Base-by-base conservation (phyloP, 495 filamentous ascomycete genomes). In the Lophiotrema nucula region DNA sequence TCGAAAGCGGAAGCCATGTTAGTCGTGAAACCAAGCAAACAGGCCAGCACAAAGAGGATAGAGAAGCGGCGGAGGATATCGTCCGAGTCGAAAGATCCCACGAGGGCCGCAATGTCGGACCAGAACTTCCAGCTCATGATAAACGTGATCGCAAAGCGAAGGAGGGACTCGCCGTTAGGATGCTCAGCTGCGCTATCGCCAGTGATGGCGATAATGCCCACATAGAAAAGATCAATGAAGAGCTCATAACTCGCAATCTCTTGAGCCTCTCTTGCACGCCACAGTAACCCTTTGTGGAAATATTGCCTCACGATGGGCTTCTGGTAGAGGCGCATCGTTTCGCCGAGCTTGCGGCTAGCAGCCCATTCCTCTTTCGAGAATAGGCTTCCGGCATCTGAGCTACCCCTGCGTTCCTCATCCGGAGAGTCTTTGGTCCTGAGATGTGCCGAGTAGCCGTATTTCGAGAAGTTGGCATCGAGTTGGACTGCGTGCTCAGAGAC, bases 91-190 rank as follows among this genome's bases (percentile, higher is more conserved):
- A 85, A 83, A 81, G 79, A 83, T 43, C 66, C 71, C 47, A 81
- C 72, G 15, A 82, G 62, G 5, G 78, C 53, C 4, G 73, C 68
- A 39, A 83, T 70, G 51, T 83, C 81, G 37, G 68, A 71, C 81
- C 82, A 84, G 61, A 85, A 79, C 68, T 79, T 82, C 79, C 79
- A 85, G 28, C 73, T 73, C 68, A 84, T 73, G 38, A 75, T 72
- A 62, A 85, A 85, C 1, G 75, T 80, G 38, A 83, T 74, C 21
- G 70, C 65, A 60, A 84, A 84, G 23, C 69, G 65, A 11, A 81
- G 72, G 21, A 84, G 69, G 26, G 76, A 71, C 58, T 67, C 27
- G 6, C 77, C 79, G 12, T 71, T 79, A 1, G 81, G 69, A 38
- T 77, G 65, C 55, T 82, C 81, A 2, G 77, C 75, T 6, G 76